Evolutionary conservation across 768 basidiomycete species (phyloP).

Genomic region (Ramaria sp.): DNA sequence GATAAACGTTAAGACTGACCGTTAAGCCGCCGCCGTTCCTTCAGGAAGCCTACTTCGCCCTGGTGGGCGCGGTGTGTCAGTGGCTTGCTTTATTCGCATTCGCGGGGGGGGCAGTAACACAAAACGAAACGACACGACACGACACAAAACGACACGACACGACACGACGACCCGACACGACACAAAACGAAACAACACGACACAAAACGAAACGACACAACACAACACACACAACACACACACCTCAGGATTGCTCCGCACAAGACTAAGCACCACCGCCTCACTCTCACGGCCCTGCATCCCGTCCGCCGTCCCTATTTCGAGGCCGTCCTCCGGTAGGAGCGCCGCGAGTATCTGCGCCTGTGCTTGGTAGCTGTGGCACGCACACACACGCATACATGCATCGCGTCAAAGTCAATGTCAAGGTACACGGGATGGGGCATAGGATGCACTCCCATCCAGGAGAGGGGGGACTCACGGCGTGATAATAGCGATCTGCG

Average conservation of each 20-base stretch:
- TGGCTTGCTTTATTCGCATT: no score
- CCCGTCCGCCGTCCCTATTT: conserved; percentile 92
- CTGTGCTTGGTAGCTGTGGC: conserved; percentile 80
- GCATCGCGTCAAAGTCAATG: no score
- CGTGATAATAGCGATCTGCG: conserved; percentile 80
- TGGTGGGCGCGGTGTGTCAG: conserved; percentile 21
- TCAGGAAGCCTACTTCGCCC: conserved; percentile 90
- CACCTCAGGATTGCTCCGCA: conserved; percentile 82
- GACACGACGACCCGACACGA: no score
- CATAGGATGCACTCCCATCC: no score
- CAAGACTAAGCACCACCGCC: conserved; percentile 84
- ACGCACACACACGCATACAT: no score
- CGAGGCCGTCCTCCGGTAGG: conserved; percentile 43
- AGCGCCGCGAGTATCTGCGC: conserved; percentile 74
- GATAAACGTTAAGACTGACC: conserved; percentile 32
- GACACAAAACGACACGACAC: no score
- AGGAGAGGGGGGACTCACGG: conserved; percentile 48
- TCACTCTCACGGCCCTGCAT: conserved; percentile 98
- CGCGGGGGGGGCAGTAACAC: no score
- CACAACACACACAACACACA: no score
- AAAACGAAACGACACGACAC: no score
- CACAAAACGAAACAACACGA: no score
- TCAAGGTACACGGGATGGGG: no score
- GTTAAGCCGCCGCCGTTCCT: conserved; percentile 86
- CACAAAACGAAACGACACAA: no score